These are phyloP conservation scores for Phlebiopsis flavidoalba DNA, from an alignment of 768 basidiomycete genomes.

Conservation along the genomic window DNA sequence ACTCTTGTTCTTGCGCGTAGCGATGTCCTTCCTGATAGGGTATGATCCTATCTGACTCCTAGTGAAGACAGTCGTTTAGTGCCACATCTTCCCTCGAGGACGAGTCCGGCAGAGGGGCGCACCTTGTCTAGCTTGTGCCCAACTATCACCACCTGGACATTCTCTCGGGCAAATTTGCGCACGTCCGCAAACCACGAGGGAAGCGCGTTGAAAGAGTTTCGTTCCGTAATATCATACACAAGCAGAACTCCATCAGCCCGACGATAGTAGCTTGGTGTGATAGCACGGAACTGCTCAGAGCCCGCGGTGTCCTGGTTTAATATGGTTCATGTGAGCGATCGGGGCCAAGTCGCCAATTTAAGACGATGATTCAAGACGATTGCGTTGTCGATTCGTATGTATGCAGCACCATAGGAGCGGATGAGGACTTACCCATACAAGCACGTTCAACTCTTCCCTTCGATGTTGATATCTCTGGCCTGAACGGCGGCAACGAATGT, in stretches of 20 bases:
- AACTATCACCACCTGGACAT: slow-evolving; percentile 90
- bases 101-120: background rate
- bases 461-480: slow-evolving; percentile 58
- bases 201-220: slow-evolving; percentile 90
- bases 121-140: slow-evolving; percentile 95
- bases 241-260: slow-evolving; percentile 82
- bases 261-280: slow-evolving; percentile 93
- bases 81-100: too few species aligned
- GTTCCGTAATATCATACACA: slow-evolving; percentile 91
- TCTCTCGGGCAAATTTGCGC: slow-evolving; percentile 82
- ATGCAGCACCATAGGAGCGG: too few species aligned
- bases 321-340: background rate
- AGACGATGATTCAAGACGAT: too few species aligned
- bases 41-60: slow-evolving; percentile 33
- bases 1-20: slow-evolving; percentile 78
- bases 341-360: background rate
- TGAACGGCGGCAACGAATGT: slow-evolving; percentile 24
- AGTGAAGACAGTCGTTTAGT: background rate
- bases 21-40: slow-evolving; percentile 67
- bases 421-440: slow-evolving; percentile 83
- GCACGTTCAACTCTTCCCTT: slow-evolving; percentile 86
- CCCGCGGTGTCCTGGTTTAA: slow-evolving; percentile 26
- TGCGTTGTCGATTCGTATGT: too few species aligned
- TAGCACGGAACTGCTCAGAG: slow-evolving; percentile 93
- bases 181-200: slow-evolving; percentile 90